Evolutionary conservation across 495 filamentous ascomycete species (phyloP), one percentile per base, ranked within the genome.

Genomic region (Aspergillus nanangensis): DNA sequence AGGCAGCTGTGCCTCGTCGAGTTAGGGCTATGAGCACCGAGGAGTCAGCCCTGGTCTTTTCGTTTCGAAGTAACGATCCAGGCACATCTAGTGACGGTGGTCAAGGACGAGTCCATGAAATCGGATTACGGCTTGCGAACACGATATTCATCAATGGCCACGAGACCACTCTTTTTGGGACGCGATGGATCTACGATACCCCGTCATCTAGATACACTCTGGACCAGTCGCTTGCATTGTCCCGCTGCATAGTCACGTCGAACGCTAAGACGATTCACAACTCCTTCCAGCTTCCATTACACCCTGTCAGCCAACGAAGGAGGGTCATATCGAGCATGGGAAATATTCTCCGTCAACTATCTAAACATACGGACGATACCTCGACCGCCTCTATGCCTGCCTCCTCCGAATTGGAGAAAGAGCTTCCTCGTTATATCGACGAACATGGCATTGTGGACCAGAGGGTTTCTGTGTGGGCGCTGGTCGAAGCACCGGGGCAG

Each of bases 291-390:
- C 51, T 83, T 33, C 79, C 77, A n/a, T 62, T 90, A 10, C 43
- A 82, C 27, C 79, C 85, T 0, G 58, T 95, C 5, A 89, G 85
- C 0, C 60, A 70, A 20, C 74, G 84, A 29, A 76, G 85, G 32
- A 74, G 61, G 36, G 79, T 95, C 44, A 63, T 79, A 13, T 71
- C 76, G 15, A 77, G 85, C 32, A 80, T 93, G 62, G 90, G 90
- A 9, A 96, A 95, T 55, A 92, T 96, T 34, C 62, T 95, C 18
- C 81, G 87, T 37, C 77, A 80, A 25, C 45, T 94, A 37, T 52
- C 66, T 8, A 71, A 70, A 37, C 71, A 81, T 31, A 67, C 75
- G 14, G 62, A 67, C 19, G 53, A 52, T 13, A 50, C 52, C 31
- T 70, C 75, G 22, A 62, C 60, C 9, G 56, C 65, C 25, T 49